Percentiles rank a stretch among this genome's conserved stretches.
Conservation (phyloP, 306 rosid species). For the Inga laurina region DNA sequence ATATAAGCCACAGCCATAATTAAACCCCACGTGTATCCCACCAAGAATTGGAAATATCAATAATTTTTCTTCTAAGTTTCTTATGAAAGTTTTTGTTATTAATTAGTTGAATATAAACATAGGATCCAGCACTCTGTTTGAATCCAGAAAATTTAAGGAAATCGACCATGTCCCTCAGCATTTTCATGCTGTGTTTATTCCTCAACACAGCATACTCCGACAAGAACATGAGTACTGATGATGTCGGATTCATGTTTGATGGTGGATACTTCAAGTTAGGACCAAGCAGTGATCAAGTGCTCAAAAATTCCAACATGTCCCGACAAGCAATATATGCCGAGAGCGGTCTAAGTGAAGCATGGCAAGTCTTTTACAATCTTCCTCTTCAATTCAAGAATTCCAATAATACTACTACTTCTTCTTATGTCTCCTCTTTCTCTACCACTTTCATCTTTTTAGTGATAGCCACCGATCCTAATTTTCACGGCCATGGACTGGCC, state of each 20-base stretch:
- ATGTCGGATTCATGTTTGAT: background rate
- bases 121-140: background rate
- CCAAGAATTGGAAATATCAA: background rate
- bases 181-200: background rate
- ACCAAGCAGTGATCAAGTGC: background rate
- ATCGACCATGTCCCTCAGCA: background rate
- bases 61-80: background rate
- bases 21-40: background rate
- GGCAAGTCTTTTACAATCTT: background rate
- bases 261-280: background rate
- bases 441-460: background rate
- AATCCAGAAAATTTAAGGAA: background rate
- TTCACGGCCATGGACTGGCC: background rate
- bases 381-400: background rate
- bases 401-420: background rate
- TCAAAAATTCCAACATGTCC: background rate
- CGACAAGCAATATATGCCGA: background rate
- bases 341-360: background rate
- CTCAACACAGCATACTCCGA: background rate
- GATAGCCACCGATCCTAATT: background rate
- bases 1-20: background rate
- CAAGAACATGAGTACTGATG: background rate
- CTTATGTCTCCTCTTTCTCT: background rate
- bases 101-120: background rate
- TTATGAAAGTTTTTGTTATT: background rate